Evolutionary conservation across 768 basidiomycete genomes (phyloP), one percentile per base, ranked within the genome.

Genomic region (Mycena maculata): DNA sequence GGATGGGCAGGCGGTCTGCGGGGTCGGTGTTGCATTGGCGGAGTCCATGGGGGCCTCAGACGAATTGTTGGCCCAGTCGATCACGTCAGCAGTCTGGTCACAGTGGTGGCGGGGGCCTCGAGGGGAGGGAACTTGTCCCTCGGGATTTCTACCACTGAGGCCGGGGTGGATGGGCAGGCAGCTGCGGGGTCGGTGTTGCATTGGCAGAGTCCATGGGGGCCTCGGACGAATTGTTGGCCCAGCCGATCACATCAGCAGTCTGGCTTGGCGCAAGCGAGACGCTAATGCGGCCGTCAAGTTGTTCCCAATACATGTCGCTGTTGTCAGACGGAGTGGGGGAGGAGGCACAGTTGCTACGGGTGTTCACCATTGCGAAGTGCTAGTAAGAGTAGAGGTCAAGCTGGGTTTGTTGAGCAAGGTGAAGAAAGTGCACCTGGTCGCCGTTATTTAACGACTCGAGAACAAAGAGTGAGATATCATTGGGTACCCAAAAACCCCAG

Each of bases 291-390:
- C 20, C 2, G 22, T 57, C 41, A 10, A 44, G 31, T 18, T 42
- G 28, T 1, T 57, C 20, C 8, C 23, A 57, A 13, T 57, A 57
- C 28, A 57, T n/a, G 42, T 57, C 55, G 41, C 11, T n/a, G 41
- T 30, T 44, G 8, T 57, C 41, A 18, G 55, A 57, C 20, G 55
- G 55, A 27, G 55, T 57, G 18, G 55, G 55, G 39, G 55, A 57
- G 20, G 55, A 15, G 18, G 55, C 22, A n/a, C 41, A 30, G 39
- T n/a, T 22, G 45, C 3, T 5, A 36, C 31, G 50, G 33, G 50
- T 53, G 23, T 33, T 36, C 30, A 31, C 50, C 50, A 53, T 53
- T 36, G 30, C 16, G 25, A 3, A 27, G 5, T 53, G 18, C 33
- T 27, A 30, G 3, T 49, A 11, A 30, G 48, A 15, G 9, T 5